Evolutionary conservation across 2,329 filamentous ascomycete genomes (phyloP).

Genomic region (Kalmusia sp.): DNA sequence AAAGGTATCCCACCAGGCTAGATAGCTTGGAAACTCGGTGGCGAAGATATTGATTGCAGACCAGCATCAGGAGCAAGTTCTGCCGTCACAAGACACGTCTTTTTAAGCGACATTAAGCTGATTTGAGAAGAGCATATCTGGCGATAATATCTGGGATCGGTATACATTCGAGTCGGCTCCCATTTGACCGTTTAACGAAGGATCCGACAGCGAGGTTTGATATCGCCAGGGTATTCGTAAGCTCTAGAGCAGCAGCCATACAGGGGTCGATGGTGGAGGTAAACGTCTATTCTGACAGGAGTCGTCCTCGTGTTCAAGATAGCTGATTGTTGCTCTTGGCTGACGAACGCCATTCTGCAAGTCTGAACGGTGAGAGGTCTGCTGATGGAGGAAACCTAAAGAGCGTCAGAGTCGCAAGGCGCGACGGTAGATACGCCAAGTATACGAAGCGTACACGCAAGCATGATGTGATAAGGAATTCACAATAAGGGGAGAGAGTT

Average conservation of each 20-base stretch:
- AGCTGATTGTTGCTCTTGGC: background rate
- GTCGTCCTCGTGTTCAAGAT: background rate
- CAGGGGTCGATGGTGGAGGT: background rate
- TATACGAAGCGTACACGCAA: conserved; percentile 16
- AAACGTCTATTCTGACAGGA: background rate
- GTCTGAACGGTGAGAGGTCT: conserved; percentile 10
- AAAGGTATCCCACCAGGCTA: background rate
- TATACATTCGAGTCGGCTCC: background rate
- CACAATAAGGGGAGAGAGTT: conserved; percentile 3
- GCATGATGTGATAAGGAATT: conserved; percentile 8
- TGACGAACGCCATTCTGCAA: background rate
- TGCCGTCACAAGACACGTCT: background rate
- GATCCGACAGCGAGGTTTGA: background rate
- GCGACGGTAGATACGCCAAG: conserved; percentile 13
- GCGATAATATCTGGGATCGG: background rate
- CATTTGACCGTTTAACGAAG: background rate
- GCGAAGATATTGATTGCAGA: background rate
- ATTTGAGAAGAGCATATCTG: background rate
- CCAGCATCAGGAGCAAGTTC: background rate
- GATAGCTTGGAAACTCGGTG: background rate
- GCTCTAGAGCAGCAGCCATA: background rate
- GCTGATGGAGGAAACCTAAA: conserved; percentile 15
- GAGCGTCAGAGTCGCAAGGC: conserved; percentile 11
- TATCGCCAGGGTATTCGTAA: background rate
- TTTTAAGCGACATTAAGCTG: conserved; percentile 5